Evolutionary conservation across 257 asterid genomes (phyloP).

Genomic region (Fraxinus anomala): DNA sequence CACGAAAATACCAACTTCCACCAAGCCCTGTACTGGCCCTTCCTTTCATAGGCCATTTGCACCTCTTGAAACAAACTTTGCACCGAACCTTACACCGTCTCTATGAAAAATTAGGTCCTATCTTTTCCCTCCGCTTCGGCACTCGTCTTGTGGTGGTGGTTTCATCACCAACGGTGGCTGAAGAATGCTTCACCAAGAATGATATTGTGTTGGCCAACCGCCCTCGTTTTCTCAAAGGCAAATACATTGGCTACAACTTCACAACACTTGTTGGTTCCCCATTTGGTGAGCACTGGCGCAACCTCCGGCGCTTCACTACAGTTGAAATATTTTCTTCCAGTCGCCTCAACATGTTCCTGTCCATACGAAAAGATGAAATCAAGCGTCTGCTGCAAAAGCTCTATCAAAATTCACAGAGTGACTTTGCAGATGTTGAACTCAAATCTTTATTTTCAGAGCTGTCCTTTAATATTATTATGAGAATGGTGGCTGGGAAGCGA

Average conservation of each 20-base stretch:
- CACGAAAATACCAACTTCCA: constrained; percentile 39
- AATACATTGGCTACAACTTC: constrained; percentile 54
- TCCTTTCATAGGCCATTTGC: constrained; percentile 58
- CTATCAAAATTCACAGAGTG: not conserved
- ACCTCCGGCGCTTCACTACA: constrained; percentile 49
- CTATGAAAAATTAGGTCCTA: constrained; percentile 50
- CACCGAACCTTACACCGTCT: constrained; percentile 40
- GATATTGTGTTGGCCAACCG: constrained; percentile 55
- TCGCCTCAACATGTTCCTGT: constrained; percentile 48
- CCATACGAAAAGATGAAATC: constrained; percentile 43
- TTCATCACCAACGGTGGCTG: constrained; percentile 46
- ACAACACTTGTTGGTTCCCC: constrained; percentile 35
- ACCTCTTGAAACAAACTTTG: constrained; percentile 54
- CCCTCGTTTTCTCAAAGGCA: constrained; percentile 39
- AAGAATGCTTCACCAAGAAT: constrained; percentile 66
- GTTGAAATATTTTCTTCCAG: constrained; percentile 46
- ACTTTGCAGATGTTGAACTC: constrained; percentile 37
- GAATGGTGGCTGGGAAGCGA: constrained; percentile 68
- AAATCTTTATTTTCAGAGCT: constrained; percentile 35
- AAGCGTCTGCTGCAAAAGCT: constrained; percentile 31
- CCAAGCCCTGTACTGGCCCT: constrained; percentile 44
- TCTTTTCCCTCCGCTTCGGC: constrained; percentile 54
- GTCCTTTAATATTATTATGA: constrained; percentile 53
- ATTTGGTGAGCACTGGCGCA: constrained; percentile 67
- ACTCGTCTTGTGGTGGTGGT: constrained; percentile 51